These are phyloP conservation scores for Phyllosticta citribraziliensis DNA, from an alignment of 2,329 filamentous ascomycete species.

Conservation along the genomic window DNA sequence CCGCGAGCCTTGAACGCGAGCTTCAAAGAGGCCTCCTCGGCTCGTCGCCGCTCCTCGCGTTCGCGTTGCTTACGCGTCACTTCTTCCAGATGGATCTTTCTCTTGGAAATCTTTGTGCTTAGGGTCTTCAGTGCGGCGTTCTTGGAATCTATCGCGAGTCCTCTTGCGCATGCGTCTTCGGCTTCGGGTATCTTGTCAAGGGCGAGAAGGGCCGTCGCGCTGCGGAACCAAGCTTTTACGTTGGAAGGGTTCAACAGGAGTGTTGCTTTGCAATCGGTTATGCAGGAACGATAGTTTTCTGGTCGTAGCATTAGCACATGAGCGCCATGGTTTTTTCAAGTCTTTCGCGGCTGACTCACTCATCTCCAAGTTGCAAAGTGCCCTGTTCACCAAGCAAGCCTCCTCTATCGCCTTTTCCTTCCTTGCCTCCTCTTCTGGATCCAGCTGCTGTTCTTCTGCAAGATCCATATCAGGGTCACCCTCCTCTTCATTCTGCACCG, in stretches of 20 bases:
- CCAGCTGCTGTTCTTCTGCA: constrained; percentile 36
- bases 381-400: constrained; percentile 74
- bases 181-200: constrained; percentile 74
- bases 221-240: constrained; percentile 86
- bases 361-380: constrained; percentile 79
- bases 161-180: constrained; percentile 64
- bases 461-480: constrained; percentile 37
- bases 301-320: constrained; percentile 5
- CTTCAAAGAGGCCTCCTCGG: constrained; percentile 45
- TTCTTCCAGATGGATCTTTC: constrained; percentile 46
- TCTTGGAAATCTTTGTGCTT: constrained; percentile 51
- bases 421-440: constrained; percentile 49
- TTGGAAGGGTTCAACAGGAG: constrained; percentile 71
- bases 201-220: constrained; percentile 64
- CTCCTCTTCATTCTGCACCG: constrained; percentile 36
- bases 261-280: constrained; percentile 70
- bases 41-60: constrained; percentile 44
- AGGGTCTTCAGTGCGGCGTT: constrained; percentile 60
- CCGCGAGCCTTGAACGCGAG: constrained; percentile 55
- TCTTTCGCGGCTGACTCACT: constrained; percentile 38
- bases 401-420: constrained; percentile 60
- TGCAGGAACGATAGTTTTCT: constrained; percentile 82
- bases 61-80: constrained; percentile 48
- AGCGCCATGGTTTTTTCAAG: background rate
- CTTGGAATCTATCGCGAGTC: constrained; percentile 58